Evolutionary conservation across 345 rosid species (phyloP).

Genomic region (Limnanthes douglasii): DNA sequence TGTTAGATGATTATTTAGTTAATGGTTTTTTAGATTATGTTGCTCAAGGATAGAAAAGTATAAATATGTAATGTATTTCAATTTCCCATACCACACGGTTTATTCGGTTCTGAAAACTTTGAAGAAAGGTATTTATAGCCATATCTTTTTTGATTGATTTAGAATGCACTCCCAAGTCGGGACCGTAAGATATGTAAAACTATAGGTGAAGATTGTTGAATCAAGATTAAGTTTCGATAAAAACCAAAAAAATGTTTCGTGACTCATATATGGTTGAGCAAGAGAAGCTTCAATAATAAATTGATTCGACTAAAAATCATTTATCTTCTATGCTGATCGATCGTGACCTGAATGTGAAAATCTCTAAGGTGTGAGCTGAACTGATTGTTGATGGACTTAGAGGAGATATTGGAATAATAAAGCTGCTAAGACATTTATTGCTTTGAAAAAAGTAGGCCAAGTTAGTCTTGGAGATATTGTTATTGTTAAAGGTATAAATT

Average conservation of each 20-base stretch:
- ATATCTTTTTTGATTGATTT: conserved; percentile 78
- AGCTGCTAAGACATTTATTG: conserved; percentile 88
- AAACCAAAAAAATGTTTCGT: conserved; percentile 77
- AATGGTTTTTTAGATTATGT: conserved; percentile 91
- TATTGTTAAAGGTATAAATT: too few species aligned
- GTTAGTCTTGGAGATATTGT: conserved; percentile 83
- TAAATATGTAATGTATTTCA: conserved; percentile 90
- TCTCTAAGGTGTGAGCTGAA: conserved; percentile 87
- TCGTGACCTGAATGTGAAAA: conserved; percentile 75
- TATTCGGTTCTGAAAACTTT: conserved; percentile 89
- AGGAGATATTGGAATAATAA: conserved; percentile 93
- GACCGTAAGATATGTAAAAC: conserved; percentile 78
- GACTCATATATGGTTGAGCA: conserved; percentile 59
- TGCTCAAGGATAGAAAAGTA: conserved; percentile 92
- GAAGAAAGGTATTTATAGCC: conserved; percentile 93
- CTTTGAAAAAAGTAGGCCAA: conserved; percentile 66
- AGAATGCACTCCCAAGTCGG: conserved; percentile 97
- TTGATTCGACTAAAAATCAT: conserved; percentile 38
- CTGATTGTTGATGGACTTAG: conserved; percentile 89
- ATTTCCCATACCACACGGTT: conserved; percentile 89
- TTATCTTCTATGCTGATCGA: conserved; percentile 73
- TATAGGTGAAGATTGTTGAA: conserved; percentile 87
- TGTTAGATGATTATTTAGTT: conserved; percentile 88
- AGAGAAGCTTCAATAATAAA: conserved; percentile 83
- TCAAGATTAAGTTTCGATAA: conserved; percentile 73